These are phyloP conservation scores for Nectriaceae sp. DNA, from an alignment of 2,329 filamentous ascomycete species.

Conservation along the genomic window DNA sequence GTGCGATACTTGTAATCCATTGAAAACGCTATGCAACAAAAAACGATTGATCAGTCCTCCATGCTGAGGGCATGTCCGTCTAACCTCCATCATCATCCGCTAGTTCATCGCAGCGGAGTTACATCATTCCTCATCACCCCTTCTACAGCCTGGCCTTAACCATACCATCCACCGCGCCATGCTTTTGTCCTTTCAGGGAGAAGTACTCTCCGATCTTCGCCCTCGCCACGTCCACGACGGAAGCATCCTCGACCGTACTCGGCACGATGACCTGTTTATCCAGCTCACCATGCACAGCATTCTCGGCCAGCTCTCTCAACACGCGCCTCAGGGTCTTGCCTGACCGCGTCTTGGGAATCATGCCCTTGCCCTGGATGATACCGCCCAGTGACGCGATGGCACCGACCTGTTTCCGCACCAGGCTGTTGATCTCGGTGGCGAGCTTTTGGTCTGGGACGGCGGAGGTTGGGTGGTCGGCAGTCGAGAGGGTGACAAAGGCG, in stretches of 20 bases:
- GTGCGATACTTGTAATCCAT: too few species aligned
- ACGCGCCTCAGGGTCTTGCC: slow-evolving; percentile 88
- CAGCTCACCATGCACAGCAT: slow-evolving; percentile 73
- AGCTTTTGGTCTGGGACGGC: slow-evolving; percentile 50
- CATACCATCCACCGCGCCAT: slow-evolving; percentile 48
- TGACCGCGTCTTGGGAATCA: slow-evolving; percentile 91
- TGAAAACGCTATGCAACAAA: too few species aligned
- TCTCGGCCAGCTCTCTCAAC: slow-evolving; percentile 80
- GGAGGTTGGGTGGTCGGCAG: slow-evolving; percentile 49
- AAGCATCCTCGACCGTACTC: slow-evolving; percentile 80
- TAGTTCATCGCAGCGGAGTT: neutral
- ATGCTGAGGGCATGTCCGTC: neutral
- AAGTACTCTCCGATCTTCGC: slow-evolving; percentile 77
- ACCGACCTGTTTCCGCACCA: slow-evolving; percentile 80
- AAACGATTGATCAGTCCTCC: too few species aligned
- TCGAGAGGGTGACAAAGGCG: slow-evolving; percentile 70
- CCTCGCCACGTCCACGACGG: slow-evolving; percentile 74
- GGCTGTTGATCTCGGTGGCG: slow-evolving; percentile 65
- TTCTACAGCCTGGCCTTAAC: slow-evolving; percentile 55
- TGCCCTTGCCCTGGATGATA: slow-evolving; percentile 79
- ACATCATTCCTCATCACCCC: neutral
- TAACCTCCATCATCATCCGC: neutral
- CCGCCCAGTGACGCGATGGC: slow-evolving; percentile 85
- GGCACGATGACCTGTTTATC: slow-evolving; percentile 74
- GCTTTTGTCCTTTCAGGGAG: slow-evolving; percentile 44